phyloP scores from a whole-genome alignment of 192 early-diverging fungal species.

The Chytriomyces confervae region DNA sequence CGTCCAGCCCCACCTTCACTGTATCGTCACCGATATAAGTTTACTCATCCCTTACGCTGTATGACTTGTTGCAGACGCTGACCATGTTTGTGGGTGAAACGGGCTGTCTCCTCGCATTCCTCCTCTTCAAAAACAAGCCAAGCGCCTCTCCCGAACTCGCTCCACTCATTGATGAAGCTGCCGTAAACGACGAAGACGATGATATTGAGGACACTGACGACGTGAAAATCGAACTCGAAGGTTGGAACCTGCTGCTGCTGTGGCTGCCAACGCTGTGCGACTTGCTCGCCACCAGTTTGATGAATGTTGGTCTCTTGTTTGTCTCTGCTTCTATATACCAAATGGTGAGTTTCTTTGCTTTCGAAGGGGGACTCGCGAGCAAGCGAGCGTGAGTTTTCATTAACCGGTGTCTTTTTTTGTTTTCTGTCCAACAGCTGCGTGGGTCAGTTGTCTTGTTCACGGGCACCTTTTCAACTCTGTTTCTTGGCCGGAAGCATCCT shows the following conservation, averaged over 20 bases:
- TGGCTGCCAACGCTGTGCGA: constrained; percentile 85
- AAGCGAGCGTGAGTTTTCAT: not conserved
- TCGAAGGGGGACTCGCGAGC: no score
- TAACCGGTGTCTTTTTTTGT: constrained; percentile 33
- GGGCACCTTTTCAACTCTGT: constrained; percentile 84
- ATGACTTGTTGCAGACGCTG: constrained; percentile 61
- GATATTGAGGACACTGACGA: constrained; percentile 15
- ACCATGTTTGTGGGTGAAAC: constrained; percentile 97
- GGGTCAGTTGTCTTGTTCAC: constrained; percentile 97
- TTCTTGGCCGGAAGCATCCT: constrained; percentile 79
- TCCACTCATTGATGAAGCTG: constrained; percentile 25
- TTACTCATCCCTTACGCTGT: not conserved
- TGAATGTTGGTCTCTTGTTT: constrained; percentile 94
- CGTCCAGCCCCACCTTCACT: not conserved
- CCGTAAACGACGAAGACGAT: constrained; percentile 21
- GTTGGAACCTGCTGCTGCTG: constrained; percentile 64
- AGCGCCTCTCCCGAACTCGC: constrained; percentile 18
- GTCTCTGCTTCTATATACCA: constrained; percentile 34
- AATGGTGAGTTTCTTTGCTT: constrained; percentile 2
- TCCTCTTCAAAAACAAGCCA: constrained; percentile 38
- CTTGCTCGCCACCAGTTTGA: constrained; percentile 81
- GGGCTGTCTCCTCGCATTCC: constrained; percentile 75
- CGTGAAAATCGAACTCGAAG: constrained; percentile 52
- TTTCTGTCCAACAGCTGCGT: constrained; percentile 86
- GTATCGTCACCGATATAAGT: no score